Percentiles rank a stretch among this genome's conserved stretches.
These are phyloP conservation scores for Zoysia pacifica DNA, from an alignment of 176 grass and related monocot genomes.

Conservation along the genomic window DNA sequence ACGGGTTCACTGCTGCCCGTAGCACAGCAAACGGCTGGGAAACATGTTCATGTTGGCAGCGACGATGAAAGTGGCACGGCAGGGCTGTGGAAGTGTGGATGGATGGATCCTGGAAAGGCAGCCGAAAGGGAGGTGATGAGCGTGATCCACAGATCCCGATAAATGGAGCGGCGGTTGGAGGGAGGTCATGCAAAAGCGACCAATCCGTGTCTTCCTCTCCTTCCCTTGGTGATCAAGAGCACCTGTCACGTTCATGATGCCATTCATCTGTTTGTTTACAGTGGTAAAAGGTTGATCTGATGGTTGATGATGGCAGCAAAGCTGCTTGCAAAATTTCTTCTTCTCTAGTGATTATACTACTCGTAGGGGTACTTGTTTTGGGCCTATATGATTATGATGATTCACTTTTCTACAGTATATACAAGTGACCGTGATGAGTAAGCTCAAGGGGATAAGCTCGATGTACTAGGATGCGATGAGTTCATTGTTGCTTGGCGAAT, in stretches of 20 bases:
- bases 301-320: neutral
- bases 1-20: constrained; percentile 24
- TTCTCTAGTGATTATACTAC: neutral
- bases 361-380: no score
- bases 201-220: constrained; percentile 35
- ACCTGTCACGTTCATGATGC: constrained; percentile 4
- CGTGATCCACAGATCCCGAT: constrained; percentile 55
- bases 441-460: neutral
- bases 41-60: constrained; percentile 5
- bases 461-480: no score
- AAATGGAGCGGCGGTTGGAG: constrained; percentile 53
- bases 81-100: no score
- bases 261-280: constrained; percentile 37
- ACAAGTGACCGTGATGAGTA: neutral
- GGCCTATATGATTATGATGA: neutral
- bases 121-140: constrained; percentile 23
- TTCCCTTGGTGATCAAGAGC: constrained; percentile 13
- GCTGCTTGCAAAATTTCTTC: neutral
- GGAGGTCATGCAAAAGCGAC: constrained; percentile 54
- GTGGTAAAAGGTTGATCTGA: neutral
- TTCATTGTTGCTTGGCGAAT: neutral
- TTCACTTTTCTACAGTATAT: neutral
- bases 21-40: constrained; percentile 2
- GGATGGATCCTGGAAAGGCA: constrained; percentile 27
- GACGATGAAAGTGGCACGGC: constrained; percentile 32